Evolutionary conservation across 2,329 filamentous ascomycete genomes (phyloP).

Genomic region (Falciphora oryzae): DNA sequence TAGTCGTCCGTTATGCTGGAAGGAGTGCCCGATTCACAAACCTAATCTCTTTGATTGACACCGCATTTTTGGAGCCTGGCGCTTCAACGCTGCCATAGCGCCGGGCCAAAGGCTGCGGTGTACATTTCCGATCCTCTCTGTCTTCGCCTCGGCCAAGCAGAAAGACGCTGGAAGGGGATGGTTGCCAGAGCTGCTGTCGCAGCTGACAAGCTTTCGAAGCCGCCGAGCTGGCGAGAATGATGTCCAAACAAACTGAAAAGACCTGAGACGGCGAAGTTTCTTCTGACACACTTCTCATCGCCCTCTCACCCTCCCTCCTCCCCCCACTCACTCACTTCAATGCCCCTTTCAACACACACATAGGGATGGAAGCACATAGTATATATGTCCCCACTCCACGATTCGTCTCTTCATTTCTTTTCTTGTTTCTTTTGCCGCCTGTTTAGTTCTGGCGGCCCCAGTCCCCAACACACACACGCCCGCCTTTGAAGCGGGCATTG

Average conservation of each 20-base stretch:
- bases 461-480: neutral
- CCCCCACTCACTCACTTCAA: neutral
- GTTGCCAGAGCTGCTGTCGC: conserved; percentile 8
- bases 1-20: neutral
- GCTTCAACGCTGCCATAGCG: conserved; percentile 38
- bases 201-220: conserved; percentile 32
- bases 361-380: neutral
- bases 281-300: neutral
- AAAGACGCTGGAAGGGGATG: neutral
- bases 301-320: neutral
- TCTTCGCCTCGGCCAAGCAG: neutral
- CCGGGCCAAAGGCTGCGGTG: conserved; percentile 56
- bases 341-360: neutral
- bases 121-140: conserved; percentile 29
- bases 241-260: conserved; percentile 64
- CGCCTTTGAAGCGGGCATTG: neutral
- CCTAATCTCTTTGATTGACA: conserved; percentile 19
- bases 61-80: conserved; percentile 48
- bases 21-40: conserved; percentile 13
- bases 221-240: conserved; percentile 46
- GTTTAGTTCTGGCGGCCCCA: neutral
- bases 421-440: conserved; percentile 8
- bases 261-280: conserved; percentile 51
- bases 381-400: conserved; percentile 10
- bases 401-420: conserved; percentile 15